These are phyloP conservation scores for Cystofilobasidium capitatum DNA, from an alignment of 768 basidiomycete genomes.

Conservation along the genomic window DNA sequence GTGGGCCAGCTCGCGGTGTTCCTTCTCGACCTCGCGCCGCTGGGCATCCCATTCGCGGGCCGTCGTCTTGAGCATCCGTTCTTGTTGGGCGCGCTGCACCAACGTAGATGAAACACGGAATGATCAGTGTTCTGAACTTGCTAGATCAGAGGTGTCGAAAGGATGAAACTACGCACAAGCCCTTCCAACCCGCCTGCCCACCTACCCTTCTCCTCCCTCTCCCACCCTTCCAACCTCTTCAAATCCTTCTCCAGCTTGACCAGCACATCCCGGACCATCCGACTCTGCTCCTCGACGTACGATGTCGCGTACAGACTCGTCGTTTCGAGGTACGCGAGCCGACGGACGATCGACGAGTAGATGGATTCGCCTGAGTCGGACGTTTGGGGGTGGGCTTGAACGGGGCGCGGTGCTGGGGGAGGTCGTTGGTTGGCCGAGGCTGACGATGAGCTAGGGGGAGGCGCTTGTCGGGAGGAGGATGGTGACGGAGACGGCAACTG, in stretches of 20 bases:
- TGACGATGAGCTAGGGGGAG: constrained; percentile 30
- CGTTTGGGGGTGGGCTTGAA: background rate
- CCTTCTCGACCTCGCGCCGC: constrained; percentile 12
- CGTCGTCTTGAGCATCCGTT: constrained; percentile 7
- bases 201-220: constrained; percentile 30
- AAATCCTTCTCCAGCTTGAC: constrained; percentile 37
- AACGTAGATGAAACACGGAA: background rate
- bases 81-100: constrained; percentile 15
- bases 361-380: constrained; percentile 65
- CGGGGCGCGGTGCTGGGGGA: constrained; percentile 8
- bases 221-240: constrained; percentile 33
- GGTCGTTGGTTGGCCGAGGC: constrained; percentile 29
- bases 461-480: background rate
- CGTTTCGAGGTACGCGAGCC: constrained; percentile 69
- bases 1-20: constrained; percentile 3
- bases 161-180: background rate
- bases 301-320: constrained; percentile 74
- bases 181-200: constrained; percentile 26
- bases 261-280: constrained; percentile 63
- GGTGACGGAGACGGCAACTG: background rate
- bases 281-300: constrained; percentile 83
- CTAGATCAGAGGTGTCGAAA: background rate
- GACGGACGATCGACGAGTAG: constrained; percentile 92
- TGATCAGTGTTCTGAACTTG: background rate
- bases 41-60: background rate